Base-by-base conservation (phyloP, 2,329 filamentous ascomycete genomes). In the Penicillium paneum region DNA sequence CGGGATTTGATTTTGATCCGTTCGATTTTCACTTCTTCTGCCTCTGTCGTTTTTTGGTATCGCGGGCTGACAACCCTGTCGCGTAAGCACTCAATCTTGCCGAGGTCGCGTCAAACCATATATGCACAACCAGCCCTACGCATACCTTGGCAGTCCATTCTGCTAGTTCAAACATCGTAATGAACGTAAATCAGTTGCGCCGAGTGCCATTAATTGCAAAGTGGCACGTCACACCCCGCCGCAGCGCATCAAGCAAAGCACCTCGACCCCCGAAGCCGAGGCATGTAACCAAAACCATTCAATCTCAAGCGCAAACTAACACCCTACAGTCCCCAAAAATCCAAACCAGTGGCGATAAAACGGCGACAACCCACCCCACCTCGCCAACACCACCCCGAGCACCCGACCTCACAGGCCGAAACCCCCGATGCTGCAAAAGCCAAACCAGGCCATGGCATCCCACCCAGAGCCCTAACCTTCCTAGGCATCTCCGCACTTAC, bases 401-500 rank as follows among this genome's bases (percentile, higher is more conserved):
- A 19, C 13, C 44, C 26, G 29, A 28, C 10, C 51, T 4, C 35
- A n/a, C 24, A 52, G 21, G 10, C 47, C 52, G 17, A 55, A 51
- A 44, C 54, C 50, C 13, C 52, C 54, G 36, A 52, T 11, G 39
- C 47, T 13, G 13, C 21, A 41, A 35, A 28, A 31, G 36, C 28
- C 6, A 52, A 55, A 55, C 34, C 19, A 49, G 41, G 31, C 51
- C 53, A 55, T 53, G 54, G 57, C 35, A 64, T 72, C 49, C 67
- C 70, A 7, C 69, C 72, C 3, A 61, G 64, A 39, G 64, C 67
- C 17, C 66, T 77, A 57, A 75, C 72, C 41, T 62, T 71, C 15
- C 56, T 74, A 13, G 74, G 71, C 4, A 58, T 77, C 38, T 66
- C 72, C 46, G 66, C 73, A 46, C 71, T 78, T 36, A 62, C 64